A percentile compares a stretch with the other conserved stretches of the same genome.
phyloP scores from a whole-genome alignment of 1,139 yeast species.

The Magnusiomyces tetraspermus region DNA sequence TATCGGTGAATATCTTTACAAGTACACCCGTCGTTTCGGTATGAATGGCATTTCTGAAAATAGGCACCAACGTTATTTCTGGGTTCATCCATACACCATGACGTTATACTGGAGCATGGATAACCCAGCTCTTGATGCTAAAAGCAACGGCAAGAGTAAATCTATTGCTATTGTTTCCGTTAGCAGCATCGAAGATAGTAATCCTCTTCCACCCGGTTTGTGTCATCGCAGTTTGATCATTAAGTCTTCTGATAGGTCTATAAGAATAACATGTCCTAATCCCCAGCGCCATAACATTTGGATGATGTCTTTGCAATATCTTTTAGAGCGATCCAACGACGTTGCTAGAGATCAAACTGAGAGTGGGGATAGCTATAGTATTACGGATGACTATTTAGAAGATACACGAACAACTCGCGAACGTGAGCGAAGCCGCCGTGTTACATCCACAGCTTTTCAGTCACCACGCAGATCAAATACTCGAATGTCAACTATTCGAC shows the following conservation, averaged over 20 bases:
- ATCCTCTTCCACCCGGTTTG: slow-evolving; percentile 84
- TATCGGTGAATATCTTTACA: slow-evolving; percentile 83
- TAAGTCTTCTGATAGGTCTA: slow-evolving; percentile 54
- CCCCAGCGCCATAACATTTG: slow-evolving; percentile 86
- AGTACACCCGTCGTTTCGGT: slow-evolving; percentile 76
- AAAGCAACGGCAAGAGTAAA: slow-evolving; percentile 44
- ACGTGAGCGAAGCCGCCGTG: not conserved
- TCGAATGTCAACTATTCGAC: slow-evolving; percentile 22
- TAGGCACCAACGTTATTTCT: slow-evolving; percentile 86
- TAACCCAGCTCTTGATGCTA: slow-evolving; percentile 59
- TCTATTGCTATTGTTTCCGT: slow-evolving; percentile 78
- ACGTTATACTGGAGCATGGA: slow-evolving; percentile 83
- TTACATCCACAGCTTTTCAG: not conserved
- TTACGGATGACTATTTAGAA: slow-evolving; percentile 17
- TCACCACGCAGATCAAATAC: slow-evolving; percentile 15
- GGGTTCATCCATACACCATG: slow-evolving; percentile 92
- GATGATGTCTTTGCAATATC: slow-evolving; percentile 74
- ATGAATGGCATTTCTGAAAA: slow-evolving; percentile 65
- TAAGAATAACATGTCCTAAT: slow-evolving; percentile 81
- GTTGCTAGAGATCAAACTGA: slow-evolving; percentile 31
- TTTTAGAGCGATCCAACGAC: slow-evolving; percentile 59
- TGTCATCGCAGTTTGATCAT: slow-evolving; percentile 78
- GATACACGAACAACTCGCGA: slow-evolving; percentile 14
- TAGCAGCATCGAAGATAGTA: slow-evolving; percentile 71
- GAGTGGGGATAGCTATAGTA: slow-evolving; percentile 14